Base-by-base conservation (phyloP, 805 yeast genomes). In the Metschnikowia baotianmanensis region DNA sequence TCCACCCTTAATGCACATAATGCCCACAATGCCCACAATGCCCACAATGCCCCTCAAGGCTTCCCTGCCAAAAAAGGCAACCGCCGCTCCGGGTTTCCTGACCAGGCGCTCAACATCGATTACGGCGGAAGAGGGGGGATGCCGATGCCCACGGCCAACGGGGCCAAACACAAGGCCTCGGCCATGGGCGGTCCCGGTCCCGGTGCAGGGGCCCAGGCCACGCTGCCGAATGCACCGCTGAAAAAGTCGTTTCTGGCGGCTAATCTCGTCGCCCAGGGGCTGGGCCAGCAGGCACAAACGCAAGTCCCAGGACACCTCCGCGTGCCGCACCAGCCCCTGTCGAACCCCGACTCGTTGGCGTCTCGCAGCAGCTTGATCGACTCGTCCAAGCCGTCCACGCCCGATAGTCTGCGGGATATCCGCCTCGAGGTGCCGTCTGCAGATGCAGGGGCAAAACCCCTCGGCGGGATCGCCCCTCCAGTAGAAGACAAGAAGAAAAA, bases 61-160 rank as follows among this genome's bases (percentile, higher is more conserved):
- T 36, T 33, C 12, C 32, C 41, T 0, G 58, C 64, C 20, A 65
- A 63, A 49, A 59, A 57, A 37, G 52, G 40, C 22, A 65, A 62
- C 44, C 63, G 74, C 32, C 58, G 72, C 22, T 65, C 72, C 0
- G 63, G 55, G 6, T 61, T 58, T 46, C 63, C 67, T 6, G 58
- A 52, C 31, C 57, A 63, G 56, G 55, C 55, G 16, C 64, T 62
- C n/a, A 54, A 52, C 43, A 39, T 67, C 15, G 74, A 69, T 51
- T 59, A 66, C 58, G 73, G 74, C 11, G 73, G 72, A n/a, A 57
- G 74, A 49, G 74, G 72, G 16, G 74, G 74, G 6, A 69, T 69
- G 74, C 74, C 73, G 2, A 63, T 62, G 62, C 62, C 68, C 6
- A 28, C 41, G 9, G 43, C 48, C n/a, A 40, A 6, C 18, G 45